These are phyloP conservation scores for Fusarium clavum DNA, from an alignment of 2,329 filamentous ascomycete species.

Conservation along the genomic window DNA sequence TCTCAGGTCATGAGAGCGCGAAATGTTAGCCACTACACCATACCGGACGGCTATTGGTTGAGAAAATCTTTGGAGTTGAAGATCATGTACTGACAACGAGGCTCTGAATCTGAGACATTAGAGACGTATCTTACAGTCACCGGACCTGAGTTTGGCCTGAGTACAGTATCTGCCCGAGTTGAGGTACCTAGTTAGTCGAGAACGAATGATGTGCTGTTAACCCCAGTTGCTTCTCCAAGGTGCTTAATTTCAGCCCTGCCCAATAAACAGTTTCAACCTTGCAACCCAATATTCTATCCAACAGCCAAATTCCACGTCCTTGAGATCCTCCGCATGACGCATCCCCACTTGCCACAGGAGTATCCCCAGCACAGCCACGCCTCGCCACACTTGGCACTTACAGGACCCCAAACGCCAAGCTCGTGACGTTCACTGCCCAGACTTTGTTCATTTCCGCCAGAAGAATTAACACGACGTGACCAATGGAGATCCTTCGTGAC, in stretches of 20 bases:
- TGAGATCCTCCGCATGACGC: background rate
- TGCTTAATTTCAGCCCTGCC: background rate
- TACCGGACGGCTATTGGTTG: constrained; percentile 42
- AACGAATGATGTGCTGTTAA: background rate
- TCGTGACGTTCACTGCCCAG: constrained; percentile 8
- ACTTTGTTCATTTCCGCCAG: background rate
- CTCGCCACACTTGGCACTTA: background rate
- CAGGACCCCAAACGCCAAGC: background rate
- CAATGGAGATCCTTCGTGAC: background rate
- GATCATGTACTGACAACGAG: no score
- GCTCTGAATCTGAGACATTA: no score
- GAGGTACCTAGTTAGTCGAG: no score
- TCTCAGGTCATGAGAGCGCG: constrained; percentile 47
- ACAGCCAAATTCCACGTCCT: background rate
- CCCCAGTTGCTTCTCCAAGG: no score
- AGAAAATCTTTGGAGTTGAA: accelerated
- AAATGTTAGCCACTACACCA: constrained; percentile 53
- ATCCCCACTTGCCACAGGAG: no score
- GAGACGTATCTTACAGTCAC: no score
- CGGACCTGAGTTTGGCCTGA: no score
- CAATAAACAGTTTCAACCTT: background rate
- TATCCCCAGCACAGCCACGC: constrained; percentile 4
- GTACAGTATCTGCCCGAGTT: no score
- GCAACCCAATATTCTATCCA: background rate
- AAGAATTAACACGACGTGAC: background rate